Evolutionary conservation across 2,329 filamentous ascomycete genomes (phyloP).

Genomic region (Aphanoascus verrucosus): DNA sequence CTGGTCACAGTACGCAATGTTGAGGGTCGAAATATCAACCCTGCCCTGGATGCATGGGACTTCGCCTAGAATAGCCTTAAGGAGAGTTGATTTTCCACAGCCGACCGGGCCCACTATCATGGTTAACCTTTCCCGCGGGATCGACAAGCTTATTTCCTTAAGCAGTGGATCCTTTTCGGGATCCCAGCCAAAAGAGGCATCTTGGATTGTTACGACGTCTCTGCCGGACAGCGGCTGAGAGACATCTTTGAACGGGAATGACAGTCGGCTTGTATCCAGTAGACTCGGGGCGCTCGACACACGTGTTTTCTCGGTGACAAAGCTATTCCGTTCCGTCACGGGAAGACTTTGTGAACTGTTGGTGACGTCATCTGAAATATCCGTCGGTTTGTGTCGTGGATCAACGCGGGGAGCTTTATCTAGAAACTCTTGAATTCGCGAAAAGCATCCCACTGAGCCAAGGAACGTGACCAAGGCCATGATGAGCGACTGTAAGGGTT

Average conservation of each 20-base stretch:
- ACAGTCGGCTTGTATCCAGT: conserved; percentile 2
- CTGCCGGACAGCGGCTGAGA: conserved; percentile 12
- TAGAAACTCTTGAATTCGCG: conserved; percentile 39
- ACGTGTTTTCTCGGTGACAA: conserved; percentile 10
- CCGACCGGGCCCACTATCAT: conserved; percentile 44
- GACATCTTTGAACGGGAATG: conserved; percentile 13
- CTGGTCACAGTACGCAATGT: conserved; percentile 35
- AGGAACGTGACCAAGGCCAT: conserved; percentile 38
- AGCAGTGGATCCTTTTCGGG: conserved; percentile 32
- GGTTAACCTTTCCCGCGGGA: conserved; percentile 37
- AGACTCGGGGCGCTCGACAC: conserved; percentile 10
- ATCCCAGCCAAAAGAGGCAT: conserved; percentile 41
- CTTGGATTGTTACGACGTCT: conserved; percentile 33
- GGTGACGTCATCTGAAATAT: conserved; percentile 7
- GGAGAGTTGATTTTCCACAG: conserved; percentile 44
- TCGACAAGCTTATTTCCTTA: conserved; percentile 32
- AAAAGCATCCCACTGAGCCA: conserved; percentile 38
- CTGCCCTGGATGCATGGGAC: conserved; percentile 27
- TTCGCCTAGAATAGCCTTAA: conserved; percentile 39
- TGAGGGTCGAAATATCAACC: conserved; percentile 24
- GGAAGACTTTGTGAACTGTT: conserved; percentile 12
- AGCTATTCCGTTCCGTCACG: conserved; percentile 6
- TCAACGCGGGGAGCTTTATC: conserved; percentile 26
- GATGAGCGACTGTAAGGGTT: conserved; percentile 38
- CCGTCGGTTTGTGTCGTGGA: conserved; percentile 15